Evolutionary conservation across 495 filamentous ascomycete species (phyloP), one percentile per base, ranked within the genome.

Genomic region (Daldinia bambusicola): DNA sequence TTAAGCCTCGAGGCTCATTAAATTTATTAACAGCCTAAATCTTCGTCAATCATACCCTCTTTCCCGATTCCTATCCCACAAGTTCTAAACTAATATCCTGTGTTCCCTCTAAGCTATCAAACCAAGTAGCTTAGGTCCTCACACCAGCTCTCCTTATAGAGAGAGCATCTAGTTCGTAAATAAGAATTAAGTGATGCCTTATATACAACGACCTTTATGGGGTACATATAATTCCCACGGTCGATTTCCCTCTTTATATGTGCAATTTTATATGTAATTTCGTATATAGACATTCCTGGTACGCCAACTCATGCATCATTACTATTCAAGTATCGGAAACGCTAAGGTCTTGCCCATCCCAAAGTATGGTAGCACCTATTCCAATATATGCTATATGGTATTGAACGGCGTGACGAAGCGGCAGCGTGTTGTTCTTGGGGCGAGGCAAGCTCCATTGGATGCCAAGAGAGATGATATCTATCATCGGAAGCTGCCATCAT

Each of bases 261-360:
- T 26, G 26, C 26, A 26, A 26, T 26, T 26, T 2, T 65, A n/a
- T 57, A 57, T 38, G 26, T n/a, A 32, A 10, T 14, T 18, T 26
- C 14, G 13, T 67, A 16, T 61, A 18, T n/a, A 67, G 38, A n/a
- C 32, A 32, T 7, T 32, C 4, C 65, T 40, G 31, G n/a, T 55
- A 67, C 34, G 56, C 14, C 38, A 26, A 36, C 14, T 36, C 56
- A 30, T 65, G 18, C 45, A 7, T 53, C 30, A 53, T 26, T 38
- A 32, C 51, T 37, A 60, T 66, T n/a, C 13, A 53, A 3, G 14
- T 31, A 16, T 60, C 67, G 30, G 37, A 57, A 38, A 57, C 22
- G 16, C 59, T 0, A 16, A 18, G 43, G 43, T 22, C 16, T 9
- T 48, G 18, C 22, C 43, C 20, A 22, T 18, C 43, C 18, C 12